Percentiles rank a stretch among this genome's conserved stretches.
Evolutionary conservation across 768 basidiomycete species (phyloP).

Genomic region (Boletus edulis): DNA sequence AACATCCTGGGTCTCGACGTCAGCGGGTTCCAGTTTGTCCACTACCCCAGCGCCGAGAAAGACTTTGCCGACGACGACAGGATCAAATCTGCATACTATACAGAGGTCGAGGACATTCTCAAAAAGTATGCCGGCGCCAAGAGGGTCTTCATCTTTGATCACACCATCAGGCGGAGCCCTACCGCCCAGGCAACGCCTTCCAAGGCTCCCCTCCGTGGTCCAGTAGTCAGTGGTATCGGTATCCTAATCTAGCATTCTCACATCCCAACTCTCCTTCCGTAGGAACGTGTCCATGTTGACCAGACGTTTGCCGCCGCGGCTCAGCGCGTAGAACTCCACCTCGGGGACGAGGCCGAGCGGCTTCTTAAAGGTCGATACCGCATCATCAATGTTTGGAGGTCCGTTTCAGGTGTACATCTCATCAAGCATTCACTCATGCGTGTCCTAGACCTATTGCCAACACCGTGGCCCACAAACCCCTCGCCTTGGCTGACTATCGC

Average conservation of each 20-base stretch:
- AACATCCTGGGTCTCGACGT: constrained; percentile 33
- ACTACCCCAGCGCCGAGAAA: constrained; percentile 34
- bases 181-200: background rate
- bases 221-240: constrained; percentile 30
- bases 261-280: background rate
- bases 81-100: constrained; percentile 39
- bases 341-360: constrained; percentile 40
- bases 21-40: constrained; percentile 45
- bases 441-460: constrained; percentile 34
- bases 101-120: constrained; percentile 41
- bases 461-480: constrained; percentile 38
- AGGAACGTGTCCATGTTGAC: constrained; percentile 45
- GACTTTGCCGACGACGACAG: constrained; percentile 39
- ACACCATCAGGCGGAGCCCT: constrained; percentile 38
- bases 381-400: constrained; percentile 49
- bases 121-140: constrained; percentile 39
- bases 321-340: constrained; percentile 38
- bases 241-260: background rate
- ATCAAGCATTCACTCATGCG: background rate
- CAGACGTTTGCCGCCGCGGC: constrained; percentile 39
- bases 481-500: constrained; percentile 42
- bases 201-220: constrained; percentile 21
- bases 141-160: constrained; percentile 44
- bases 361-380: constrained; percentile 40
- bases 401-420: background rate